Evolutionary conservation across 257 asterid species (phyloP), one percentile per base, ranked within the genome.

Genomic region (Cynanchum wilfordii): DNA sequence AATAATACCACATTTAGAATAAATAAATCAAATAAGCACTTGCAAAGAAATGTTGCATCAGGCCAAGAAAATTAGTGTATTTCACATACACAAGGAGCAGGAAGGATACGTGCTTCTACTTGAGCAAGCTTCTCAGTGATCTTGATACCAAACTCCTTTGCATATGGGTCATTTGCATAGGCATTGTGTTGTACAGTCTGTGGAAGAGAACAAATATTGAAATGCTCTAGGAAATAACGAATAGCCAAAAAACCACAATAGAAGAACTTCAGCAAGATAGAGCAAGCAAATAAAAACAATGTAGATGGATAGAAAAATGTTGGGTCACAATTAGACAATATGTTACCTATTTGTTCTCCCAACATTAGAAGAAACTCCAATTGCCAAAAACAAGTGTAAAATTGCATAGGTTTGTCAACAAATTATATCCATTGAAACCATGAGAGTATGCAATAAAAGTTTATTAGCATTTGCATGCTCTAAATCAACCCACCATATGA

Each of bases 101-200:
- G 98, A 60, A 95, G 83, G 65, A 95, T 86, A 40, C 99, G 98
- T 75, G 99, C 99, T 80, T 95, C 99, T 63, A 95, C 98, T 83
- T 89, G 96, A 15, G 98, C 99, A 55, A 92, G 79, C 81, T 66
- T 85, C 60, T 85, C 96, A 73, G 96, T 95, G 19, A 95, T 95
- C 76, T 89, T 92, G n/a, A 95, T 95, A 20, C 99, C 99, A 74
- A 92, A 95, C 79, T 95, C 99, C 64, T 83, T 79, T 0, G 99
- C 99, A 57, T 89, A 95, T 19, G 89, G 90, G 71, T 95, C 99
- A 0, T 87, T 63, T 27, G 82, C 89, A 82, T 95, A 95, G 42
- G 94, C 95, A 78, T 95, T 95, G 36, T 87, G 98, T 13, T 33
- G 78, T n/a, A 95, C 98, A 56, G 98, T 92, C 99, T 95, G 80